These are phyloP conservation scores for Plantago lanceolata DNA, from an alignment of 305 asterid species.

Conservation along the genomic window DNA sequence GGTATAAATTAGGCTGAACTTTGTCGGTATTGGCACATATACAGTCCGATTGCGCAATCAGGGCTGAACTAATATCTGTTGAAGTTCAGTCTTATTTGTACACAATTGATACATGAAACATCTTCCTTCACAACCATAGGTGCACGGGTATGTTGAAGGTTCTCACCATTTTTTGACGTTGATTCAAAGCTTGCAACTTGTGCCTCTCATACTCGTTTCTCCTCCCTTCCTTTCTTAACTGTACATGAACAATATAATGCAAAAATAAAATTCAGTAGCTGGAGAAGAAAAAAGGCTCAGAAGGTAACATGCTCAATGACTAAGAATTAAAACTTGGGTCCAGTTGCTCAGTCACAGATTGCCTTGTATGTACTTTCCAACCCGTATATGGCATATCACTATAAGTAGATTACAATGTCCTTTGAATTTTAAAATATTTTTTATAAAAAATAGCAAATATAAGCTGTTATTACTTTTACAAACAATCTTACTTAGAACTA, in stretches of 20 bases:
- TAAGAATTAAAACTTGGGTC: neutral
- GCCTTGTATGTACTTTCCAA: too few species aligned
- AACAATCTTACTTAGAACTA: neutral
- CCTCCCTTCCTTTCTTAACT: slow-evolving; percentile 98
- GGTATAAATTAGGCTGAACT: neutral
- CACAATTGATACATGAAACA: neutral
- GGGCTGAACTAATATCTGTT: neutral
- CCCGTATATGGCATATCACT: neutral
- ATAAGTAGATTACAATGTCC: too few species aligned
- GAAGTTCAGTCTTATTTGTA: too few species aligned
- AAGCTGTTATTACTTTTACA: too few species aligned
- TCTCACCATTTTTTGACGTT: slow-evolving; percentile 93
- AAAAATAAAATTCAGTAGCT: slow-evolving; percentile 16
- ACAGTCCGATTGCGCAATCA: neutral
- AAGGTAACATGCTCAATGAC: neutral
- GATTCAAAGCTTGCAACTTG: slow-evolving; percentile 92
- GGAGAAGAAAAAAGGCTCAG: slow-evolving; percentile 8
- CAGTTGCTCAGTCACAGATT: neutral
- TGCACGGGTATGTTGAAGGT: slow-evolving; percentile 18
- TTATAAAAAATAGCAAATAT: too few species aligned
- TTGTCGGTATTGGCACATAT: neutral
- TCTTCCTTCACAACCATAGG: neutral
- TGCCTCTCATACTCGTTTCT: slow-evolving; percentile 96
- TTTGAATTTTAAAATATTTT: neutral
- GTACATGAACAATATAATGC: slow-evolving; percentile 23